These are phyloP conservation scores for Malus fusca DNA, from an alignment of 306 rosid species.

Conservation along the genomic window DNA sequence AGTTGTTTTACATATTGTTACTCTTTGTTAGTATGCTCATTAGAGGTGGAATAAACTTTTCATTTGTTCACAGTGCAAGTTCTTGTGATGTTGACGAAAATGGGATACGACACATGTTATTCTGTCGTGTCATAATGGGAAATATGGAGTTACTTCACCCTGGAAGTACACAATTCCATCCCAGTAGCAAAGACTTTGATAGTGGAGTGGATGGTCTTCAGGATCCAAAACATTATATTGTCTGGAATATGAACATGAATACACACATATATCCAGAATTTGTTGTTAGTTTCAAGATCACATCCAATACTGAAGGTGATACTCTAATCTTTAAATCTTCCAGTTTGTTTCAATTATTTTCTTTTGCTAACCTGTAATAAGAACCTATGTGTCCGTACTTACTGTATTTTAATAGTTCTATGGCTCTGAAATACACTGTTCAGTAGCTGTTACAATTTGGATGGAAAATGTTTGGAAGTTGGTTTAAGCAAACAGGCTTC, in stretches of 20 bases:
- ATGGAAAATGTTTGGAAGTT: conserved; percentile 22
- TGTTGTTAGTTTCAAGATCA: conserved; percentile 66
- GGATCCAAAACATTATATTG: conserved; percentile 45
- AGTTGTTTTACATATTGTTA: background rate
- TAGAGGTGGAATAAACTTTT: conserved; percentile 31
- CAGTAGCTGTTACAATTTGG: conserved; percentile 10
- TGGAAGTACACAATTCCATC: conserved; percentile 59
- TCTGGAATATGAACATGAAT: conserved; percentile 79
- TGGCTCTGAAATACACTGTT: conserved; percentile 11
- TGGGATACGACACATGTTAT: conserved; percentile 52
- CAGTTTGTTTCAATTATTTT: conserved; percentile 1
- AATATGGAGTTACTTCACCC: conserved; percentile 55
- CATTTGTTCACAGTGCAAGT: conserved; percentile 51
- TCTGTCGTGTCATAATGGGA: conserved; percentile 86
- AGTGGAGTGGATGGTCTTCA: conserved; percentile 78
- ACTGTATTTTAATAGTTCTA: background rate
- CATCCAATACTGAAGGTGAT: conserved; percentile 61
- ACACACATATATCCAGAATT: conserved; percentile 82
- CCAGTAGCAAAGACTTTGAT: conserved; percentile 67
- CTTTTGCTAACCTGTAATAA: background rate
- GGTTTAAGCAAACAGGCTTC: conserved; percentile 18
- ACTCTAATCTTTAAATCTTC: conserved; percentile 15
- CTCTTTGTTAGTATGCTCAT: background rate
- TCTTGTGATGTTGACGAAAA: conserved; percentile 83
- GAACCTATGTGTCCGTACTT: conserved; percentile 1